These are phyloP conservation scores for Daedaleopsis nitida DNA, from an alignment of 768 basidiomycete species.

Conservation along the genomic window DNA sequence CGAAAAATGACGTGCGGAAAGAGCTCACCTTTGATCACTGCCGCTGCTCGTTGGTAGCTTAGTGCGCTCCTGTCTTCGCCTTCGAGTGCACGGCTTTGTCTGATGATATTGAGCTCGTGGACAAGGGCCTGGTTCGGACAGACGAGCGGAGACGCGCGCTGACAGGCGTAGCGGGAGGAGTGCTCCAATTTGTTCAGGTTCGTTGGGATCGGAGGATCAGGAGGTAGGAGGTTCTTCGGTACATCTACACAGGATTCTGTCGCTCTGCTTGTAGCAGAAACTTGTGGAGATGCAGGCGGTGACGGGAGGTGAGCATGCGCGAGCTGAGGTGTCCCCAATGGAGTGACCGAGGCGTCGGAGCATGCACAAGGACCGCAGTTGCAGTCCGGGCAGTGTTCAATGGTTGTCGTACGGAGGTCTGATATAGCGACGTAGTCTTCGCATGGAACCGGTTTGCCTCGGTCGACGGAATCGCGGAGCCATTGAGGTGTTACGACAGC, in stretches of 20 bases:
- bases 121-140: conserved; percentile 71
- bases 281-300: neutral
- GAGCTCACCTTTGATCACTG: conserved; percentile 43
- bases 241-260: neutral
- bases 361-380: conserved; percentile 28
- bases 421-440: conserved; percentile 57
- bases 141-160: conserved; percentile 62
- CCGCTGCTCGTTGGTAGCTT: conserved; percentile 71
- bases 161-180: conserved; percentile 54
- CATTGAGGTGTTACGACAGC: conserved; percentile 71
- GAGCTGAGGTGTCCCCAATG: neutral
- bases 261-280: neutral
- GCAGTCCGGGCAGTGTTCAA: conserved; percentile 45
- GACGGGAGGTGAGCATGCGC: conserved; percentile 1
- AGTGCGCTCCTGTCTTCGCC: conserved; percentile 67
- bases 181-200: conserved; percentile 28
- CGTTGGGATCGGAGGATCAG: conserved; percentile 21
- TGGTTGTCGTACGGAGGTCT: conserved; percentile 50
- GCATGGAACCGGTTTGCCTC: conserved; percentile 49
- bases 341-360: conserved; percentile 18
- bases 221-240: conserved; percentile 28
- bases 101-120: conserved; percentile 59
- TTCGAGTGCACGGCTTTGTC: conserved; percentile 61
- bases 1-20: neutral
- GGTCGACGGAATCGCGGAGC: conserved; percentile 59